phyloP scores from a whole-genome alignment of 495 filamentous ascomycete genomes.

The Cercophora samala region DNA sequence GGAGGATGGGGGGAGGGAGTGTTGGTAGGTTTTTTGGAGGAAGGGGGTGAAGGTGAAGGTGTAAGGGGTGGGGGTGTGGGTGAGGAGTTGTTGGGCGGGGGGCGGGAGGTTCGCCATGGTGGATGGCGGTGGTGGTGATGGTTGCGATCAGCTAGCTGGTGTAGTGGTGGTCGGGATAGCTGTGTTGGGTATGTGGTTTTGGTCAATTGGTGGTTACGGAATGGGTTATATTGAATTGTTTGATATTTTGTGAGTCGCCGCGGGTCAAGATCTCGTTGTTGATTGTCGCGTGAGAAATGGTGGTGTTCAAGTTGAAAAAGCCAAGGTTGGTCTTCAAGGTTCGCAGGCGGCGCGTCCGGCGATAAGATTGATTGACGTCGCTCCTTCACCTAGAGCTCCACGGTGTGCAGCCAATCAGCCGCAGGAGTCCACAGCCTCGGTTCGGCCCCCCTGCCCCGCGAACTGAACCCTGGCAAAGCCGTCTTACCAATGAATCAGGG shows the following conservation, averaged over 20 bases:
- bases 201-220: background rate
- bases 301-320: background rate
- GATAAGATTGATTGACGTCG: constrained; percentile 20
- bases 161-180: background rate
- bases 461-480: background rate
- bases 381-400: constrained; percentile 19
- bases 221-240: background rate
- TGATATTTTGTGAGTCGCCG: background rate
- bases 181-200: background rate
- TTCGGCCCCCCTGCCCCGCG: constrained; percentile 24
- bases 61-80: constrained; percentile 54
- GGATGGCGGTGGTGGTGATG: constrained; percentile 9
- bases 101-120: constrained; percentile 26
- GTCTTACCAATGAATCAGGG: constrained; percentile 3
- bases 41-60: constrained; percentile 73
- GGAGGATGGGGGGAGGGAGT: constrained; percentile 68
- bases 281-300: background rate
- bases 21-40: constrained; percentile 69
- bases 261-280: background rate
- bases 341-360: background rate
- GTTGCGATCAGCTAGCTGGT: background rate
- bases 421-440: constrained; percentile 20
- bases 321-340: constrained; percentile 4
- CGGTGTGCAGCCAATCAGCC: constrained; percentile 33
- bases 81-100: constrained; percentile 46